phyloP scores from a whole-genome alignment of 2,329 filamentous ascomycete genomes.

The Macroventuria anomochaeta region DNA sequence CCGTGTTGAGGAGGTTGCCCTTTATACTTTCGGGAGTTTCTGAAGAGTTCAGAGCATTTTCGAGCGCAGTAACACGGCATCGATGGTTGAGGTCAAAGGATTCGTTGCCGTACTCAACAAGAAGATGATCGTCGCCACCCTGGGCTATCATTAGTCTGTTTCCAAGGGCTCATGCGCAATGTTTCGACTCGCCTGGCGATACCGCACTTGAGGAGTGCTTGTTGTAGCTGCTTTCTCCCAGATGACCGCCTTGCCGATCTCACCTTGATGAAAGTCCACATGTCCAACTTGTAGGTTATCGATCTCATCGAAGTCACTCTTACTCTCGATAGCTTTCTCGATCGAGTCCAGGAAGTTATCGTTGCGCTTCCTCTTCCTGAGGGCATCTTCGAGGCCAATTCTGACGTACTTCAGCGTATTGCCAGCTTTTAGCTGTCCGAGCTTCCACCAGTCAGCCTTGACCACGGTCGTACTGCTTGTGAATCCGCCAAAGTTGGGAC shows the following conservation, averaged over 20 bases:
- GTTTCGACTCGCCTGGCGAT: slow-evolving; percentile 23
- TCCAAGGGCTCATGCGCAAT: slow-evolving; percentile 9
- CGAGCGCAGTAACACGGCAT: slow-evolving; percentile 62
- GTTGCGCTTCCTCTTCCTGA: slow-evolving; percentile 53
- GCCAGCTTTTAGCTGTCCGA: slow-evolving; percentile 67
- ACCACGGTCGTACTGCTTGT: slow-evolving; percentile 63
- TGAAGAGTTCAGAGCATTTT: slow-evolving; percentile 54
- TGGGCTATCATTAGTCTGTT: neutral
- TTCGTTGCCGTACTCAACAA: slow-evolving; percentile 65
- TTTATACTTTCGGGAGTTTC: slow-evolving; percentile 50
- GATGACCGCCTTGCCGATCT: slow-evolving; percentile 38
- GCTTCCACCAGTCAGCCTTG: slow-evolving; percentile 65
- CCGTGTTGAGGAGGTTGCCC: slow-evolving; percentile 57
- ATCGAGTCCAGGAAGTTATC: slow-evolving; percentile 56
- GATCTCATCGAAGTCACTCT: slow-evolving; percentile 25
- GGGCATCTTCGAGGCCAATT: slow-evolving; percentile 60
- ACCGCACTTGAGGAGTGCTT: slow-evolving; percentile 34
- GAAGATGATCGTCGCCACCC: slow-evolving; percentile 56
- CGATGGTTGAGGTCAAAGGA: slow-evolving; percentile 64
- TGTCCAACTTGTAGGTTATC: slow-evolving; percentile 37
- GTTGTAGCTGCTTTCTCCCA: slow-evolving; percentile 36
- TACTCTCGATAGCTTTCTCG: slow-evolving; percentile 46
- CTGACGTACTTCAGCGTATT: slow-evolving; percentile 60
- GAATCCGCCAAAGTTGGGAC: slow-evolving; percentile 67
- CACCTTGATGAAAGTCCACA: slow-evolving; percentile 33